Conservation (phyloP, 371 early-diverging fungal species). For the Zychaea mexicana region DNA sequence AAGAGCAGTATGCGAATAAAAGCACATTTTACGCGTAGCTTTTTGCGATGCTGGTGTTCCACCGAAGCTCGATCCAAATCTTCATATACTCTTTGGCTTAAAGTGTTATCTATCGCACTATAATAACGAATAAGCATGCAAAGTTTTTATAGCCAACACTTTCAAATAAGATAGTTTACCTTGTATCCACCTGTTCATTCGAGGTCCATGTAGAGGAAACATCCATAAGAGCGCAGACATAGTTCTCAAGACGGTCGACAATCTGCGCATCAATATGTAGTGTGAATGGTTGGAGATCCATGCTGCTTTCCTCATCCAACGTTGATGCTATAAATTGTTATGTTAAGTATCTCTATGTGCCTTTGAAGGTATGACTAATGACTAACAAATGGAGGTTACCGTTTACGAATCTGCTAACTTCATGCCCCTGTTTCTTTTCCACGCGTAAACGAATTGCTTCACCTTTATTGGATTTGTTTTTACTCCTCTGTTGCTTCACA, state of each 20-base stretch:
- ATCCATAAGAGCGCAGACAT: constrained; percentile 35
- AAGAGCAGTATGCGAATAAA: constrained; percentile 45
- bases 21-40: constrained; percentile 27
- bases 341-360: no score
- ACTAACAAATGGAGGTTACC: constrained; percentile 7
- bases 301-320: constrained; percentile 41
- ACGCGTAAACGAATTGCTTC: constrained; percentile 24
- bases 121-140: neutral
- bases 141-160: no score
- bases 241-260: constrained; percentile 50
- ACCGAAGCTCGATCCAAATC: constrained; percentile 21
- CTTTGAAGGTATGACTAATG: no score
- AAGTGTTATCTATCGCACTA: constrained; percentile 12
- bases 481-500: neutral
- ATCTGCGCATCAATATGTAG: constrained; percentile 53
- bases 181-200: constrained; percentile 1
- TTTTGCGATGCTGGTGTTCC: constrained; percentile 16
- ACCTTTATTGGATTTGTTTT: neutral
- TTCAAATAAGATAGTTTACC: constrained; percentile 10
- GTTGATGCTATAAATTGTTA: constrained; percentile 16
- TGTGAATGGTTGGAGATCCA: constrained; percentile 55
- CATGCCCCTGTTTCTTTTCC: constrained; percentile 29
- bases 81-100: constrained; percentile 25
- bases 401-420: constrained; percentile 20
- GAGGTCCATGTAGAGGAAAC: neutral